phyloP scores from a whole-genome alignment of 1,284 basidiomycete genomes.

The Puccinia novopanici region DNA sequence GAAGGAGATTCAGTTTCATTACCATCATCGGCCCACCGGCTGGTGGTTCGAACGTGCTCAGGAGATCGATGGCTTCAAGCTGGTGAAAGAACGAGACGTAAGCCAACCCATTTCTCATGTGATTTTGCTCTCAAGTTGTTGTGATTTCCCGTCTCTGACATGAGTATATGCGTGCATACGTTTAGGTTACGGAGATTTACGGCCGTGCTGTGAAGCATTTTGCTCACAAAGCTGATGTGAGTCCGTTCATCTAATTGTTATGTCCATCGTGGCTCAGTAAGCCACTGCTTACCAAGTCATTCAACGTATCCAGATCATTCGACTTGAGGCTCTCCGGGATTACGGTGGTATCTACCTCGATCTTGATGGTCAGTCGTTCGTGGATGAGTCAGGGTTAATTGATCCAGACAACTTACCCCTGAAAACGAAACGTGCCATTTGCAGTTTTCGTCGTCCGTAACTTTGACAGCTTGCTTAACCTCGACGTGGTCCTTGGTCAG shows the following conservation, averaged over 20 bases:
- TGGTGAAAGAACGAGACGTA: slow-evolving; percentile 51
- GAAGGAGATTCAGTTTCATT: slow-evolving; percentile 59
- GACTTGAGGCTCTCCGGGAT: slow-evolving; percentile 54
- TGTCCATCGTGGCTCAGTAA: neutral
- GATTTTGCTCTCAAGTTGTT: too few species aligned
- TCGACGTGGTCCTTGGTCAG: slow-evolving; percentile 61
- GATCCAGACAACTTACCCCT: neutral
- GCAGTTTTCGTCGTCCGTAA: slow-evolving; percentile 56
- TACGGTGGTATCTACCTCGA: slow-evolving; percentile 64
- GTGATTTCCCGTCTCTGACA: too few species aligned
- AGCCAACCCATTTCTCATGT: slow-evolving; percentile 51
- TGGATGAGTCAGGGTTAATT: neutral
- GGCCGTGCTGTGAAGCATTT: slow-evolving; percentile 55
- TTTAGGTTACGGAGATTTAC: slow-evolving; percentile 55
- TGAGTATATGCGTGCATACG: neutral
- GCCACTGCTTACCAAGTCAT: neutral
- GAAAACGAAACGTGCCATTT: slow-evolving; percentile 51
- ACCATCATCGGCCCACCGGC: slow-evolving; percentile 55
- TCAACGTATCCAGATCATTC: neutral
- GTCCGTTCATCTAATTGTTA: slow-evolving; percentile 48
- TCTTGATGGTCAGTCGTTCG: slow-evolving; percentile 58
- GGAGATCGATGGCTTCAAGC: slow-evolving; percentile 56
- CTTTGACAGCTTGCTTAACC: slow-evolving; percentile 53
- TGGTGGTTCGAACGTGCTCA: slow-evolving; percentile 59
- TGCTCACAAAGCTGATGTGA: slow-evolving; percentile 61